These are phyloP conservation scores for Boletus mariae DNA, from an alignment of 1,284 basidiomycete genomes.

Conservation along the genomic window DNA sequence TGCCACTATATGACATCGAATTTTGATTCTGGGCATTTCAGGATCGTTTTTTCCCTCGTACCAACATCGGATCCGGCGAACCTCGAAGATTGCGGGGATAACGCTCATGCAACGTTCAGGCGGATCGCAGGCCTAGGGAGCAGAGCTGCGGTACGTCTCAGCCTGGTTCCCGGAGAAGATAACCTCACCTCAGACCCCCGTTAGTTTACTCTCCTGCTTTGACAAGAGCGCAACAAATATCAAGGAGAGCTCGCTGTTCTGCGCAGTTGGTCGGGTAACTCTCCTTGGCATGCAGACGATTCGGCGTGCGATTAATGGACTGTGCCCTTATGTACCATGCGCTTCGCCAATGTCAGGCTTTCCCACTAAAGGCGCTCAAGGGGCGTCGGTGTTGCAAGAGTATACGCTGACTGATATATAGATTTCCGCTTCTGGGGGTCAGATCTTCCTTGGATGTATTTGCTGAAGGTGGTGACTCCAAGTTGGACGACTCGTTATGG, in stretches of 20 bases:
- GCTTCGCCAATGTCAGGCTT: neutral
- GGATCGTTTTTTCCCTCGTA: slow-evolving; percentile 24
- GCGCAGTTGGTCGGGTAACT: slow-evolving; percentile 45
- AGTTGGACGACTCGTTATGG: slow-evolving; percentile 37
- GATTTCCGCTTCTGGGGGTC: slow-evolving; percentile 38
- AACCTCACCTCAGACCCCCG: slow-evolving; percentile 22
- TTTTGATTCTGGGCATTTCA: neutral
- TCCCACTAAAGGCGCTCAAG: slow-evolving; percentile 39
- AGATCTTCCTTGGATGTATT: slow-evolving; percentile 34
- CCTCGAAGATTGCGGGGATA: neutral
- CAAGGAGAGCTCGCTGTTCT: slow-evolving; percentile 47
- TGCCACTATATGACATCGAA: slow-evolving; percentile 22
- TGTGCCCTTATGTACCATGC: too few relatives aligned
- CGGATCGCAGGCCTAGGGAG: slow-evolving; percentile 20
- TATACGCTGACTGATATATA: slow-evolving; percentile 49
- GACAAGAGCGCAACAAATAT: slow-evolving; percentile 57
- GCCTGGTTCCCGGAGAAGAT: neutral
- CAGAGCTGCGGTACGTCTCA: slow-evolving; percentile 11
- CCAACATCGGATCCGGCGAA: slow-evolving; percentile 16
- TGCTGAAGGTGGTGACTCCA: slow-evolving; percentile 32
- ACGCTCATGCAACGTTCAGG: slow-evolving; percentile 17
- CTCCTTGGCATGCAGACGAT: neutral
- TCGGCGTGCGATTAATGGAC: neutral
- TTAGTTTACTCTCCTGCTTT: slow-evolving; percentile 48
- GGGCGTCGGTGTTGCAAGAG: slow-evolving; percentile 44